Base-by-base conservation (phyloP, 345 rosid species). In the Physaria fendleri region DNA sequence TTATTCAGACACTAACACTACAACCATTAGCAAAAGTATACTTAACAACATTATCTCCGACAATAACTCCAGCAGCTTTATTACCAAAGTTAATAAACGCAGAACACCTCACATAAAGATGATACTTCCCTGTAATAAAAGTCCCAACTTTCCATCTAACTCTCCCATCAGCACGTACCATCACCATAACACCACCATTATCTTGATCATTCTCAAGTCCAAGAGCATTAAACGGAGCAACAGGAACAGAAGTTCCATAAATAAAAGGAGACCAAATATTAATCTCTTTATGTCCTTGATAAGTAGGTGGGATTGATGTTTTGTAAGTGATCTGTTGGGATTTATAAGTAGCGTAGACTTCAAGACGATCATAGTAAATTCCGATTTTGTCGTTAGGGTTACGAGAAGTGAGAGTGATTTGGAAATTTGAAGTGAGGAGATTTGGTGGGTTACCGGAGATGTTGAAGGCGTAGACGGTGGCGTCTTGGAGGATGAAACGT, bases 381-480 rank as follows among this genome's bases (percentile, higher is more conserved):
- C 96, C 99, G 66, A 93, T 76, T 12, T 63, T 66, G 65, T 85
- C 84, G 58, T 93, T 90, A 1, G 90, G 95, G 72, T 93, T 90
- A 17, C 92, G 86, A 13, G 88, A 74, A 42, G 85, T 79, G 69
- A 93, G 17, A 33, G 99, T 89, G 76, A 89, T 80, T 42, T 83
- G 92, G 68, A 93, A 73, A 66, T 70, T 85, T 57, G 88, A 82
- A 7, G 96, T 83, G 71, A 93, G 82, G 69, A 66, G 44, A 76
- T 83, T 87, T 0, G 96, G 90, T 40, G 69, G 74, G 23, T 70
- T 48, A 8, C 47, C 40, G 7, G 99, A 64, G 70, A 80, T 51
- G 82, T 90, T 94, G 87, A 94, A 94, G 74, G 71, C 76, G 71
- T 68, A 82, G 63, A 94, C 87, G 71, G 97, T 94, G 69, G 82